phyloP scores from a whole-genome alignment of 495 filamentous ascomycete genomes.

The Hypomontagnella submonticulosa region DNA sequence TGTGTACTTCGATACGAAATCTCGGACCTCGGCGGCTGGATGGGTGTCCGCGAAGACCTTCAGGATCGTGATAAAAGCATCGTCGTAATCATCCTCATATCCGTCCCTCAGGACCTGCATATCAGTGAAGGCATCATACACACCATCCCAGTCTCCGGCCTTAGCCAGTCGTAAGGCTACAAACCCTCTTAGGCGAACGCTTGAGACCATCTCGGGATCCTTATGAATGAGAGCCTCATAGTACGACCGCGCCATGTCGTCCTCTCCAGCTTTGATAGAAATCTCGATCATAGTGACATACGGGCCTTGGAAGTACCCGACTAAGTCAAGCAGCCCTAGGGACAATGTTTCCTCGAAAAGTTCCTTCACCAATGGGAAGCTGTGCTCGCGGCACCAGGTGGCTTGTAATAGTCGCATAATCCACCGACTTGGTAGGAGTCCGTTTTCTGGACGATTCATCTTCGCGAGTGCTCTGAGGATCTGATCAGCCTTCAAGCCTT shows the following conservation, averaged over 20 bases:
- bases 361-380: slow-evolving; percentile 39
- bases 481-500: slow-evolving; percentile 38
- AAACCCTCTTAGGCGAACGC: slow-evolving; percentile 50
- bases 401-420: slow-evolving; percentile 47
- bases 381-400: slow-evolving; percentile 45
- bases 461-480: slow-evolving; percentile 42
- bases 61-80: slow-evolving; percentile 56
- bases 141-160: slow-evolving; percentile 59
- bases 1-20: slow-evolving; percentile 54
- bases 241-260: slow-evolving; percentile 45
- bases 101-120: slow-evolving; percentile 44
- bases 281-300: slow-evolving; percentile 56
- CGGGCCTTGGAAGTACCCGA: slow-evolving; percentile 40
- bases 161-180: slow-evolving; percentile 55
- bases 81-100: slow-evolving; percentile 36
- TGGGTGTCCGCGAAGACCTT: slow-evolving; percentile 56
- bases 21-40: slow-evolving; percentile 53
- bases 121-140: slow-evolving; percentile 48
- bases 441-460: slow-evolving; percentile 26
- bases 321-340: slow-evolving; percentile 28
- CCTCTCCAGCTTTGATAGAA: slow-evolving; percentile 50
- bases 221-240: slow-evolving; percentile 31
- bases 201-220: slow-evolving; percentile 34
- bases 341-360: slow-evolving; percentile 45
- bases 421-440: slow-evolving; percentile 46